Base-by-base conservation (phyloP, 2,329 filamentous ascomycete genomes). In the Dactylellina drechsleri region DNA sequence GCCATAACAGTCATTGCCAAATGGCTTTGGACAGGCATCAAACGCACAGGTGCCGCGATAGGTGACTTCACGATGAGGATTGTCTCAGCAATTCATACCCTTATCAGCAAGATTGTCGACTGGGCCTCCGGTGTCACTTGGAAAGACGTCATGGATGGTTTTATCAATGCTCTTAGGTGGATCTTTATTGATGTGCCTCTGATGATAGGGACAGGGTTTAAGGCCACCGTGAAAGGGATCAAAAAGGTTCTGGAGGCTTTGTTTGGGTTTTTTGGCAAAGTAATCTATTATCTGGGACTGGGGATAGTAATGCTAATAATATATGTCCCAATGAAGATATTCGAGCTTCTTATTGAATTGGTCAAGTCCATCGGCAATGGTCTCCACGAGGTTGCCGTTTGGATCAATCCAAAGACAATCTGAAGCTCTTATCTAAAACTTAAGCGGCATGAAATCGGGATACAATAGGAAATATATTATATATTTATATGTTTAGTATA, bases 1-100 rank as follows among this genome's bases (percentile, higher is more conserved):
- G 83, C 82, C 31, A 75, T 84, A 60, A 77, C 78, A 52, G 81
- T 83, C 77, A 79, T 84, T 57, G 78, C 83, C 79, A 82, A 81
- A 77, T 83, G 82, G 78, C 79, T 84, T 78, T 83, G 82, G 50
- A 13, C 15, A 8, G 64, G 57, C 4, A 36, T 65, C 15, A 75
- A 75, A 56, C 64, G 64, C 41, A 52, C 49, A n/a, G 50, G 57
- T 23, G 47, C 18, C 2, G 59, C 59, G 5, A 47, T 62, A 20
- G 71, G 45, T 72, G 83, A 84, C 79, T 82, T 84, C 31, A 71
- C 83, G 45, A 78, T 81, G 40, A 83, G 82, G 4, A 71, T 84
- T 57, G 81, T 76, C 57, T 80, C 65, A 2, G 43, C 83, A 40
- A 68, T 83, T 13, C 80, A 82, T 52, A 80, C 80, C 40, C 50